Evolutionary conservation across 495 filamentous ascomycete species (phyloP).

Genomic region (Mycothermus thermophilus): DNA sequence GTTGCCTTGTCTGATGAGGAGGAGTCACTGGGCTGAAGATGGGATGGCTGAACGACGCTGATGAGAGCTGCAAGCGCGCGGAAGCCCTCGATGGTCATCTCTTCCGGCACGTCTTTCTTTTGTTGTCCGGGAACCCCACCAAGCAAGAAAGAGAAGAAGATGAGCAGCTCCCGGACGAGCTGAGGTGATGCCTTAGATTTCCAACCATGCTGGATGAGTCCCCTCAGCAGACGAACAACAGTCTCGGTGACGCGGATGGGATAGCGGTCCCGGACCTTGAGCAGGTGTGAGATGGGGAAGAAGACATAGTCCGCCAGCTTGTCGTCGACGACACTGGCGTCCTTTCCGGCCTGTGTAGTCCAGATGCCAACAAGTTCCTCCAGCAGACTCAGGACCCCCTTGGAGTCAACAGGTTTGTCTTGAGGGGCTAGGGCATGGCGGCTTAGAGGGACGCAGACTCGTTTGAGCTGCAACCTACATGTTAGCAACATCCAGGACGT

Average conservation of each 20-base stretch:
- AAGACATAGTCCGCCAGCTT: conserved; percentile 90
- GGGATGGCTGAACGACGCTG: conserved; percentile 20
- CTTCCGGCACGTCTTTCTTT: conserved; percentile 45
- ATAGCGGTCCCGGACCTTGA: conserved; percentile 58
- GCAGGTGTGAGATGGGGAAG: conserved; percentile 79
- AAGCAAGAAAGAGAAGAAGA: conserved; percentile 68
- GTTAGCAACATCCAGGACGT: background rate
- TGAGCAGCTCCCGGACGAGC: conserved; percentile 70
- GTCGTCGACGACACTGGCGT: conserved; percentile 48
- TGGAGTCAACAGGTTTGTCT: conserved; percentile 36
- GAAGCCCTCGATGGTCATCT: conserved; percentile 45
- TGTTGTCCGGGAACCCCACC: conserved; percentile 48
- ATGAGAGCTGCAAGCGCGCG: conserved; percentile 30
- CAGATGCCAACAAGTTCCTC: conserved; percentile 41
- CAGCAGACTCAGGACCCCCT: conserved; percentile 41
- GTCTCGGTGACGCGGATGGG: conserved; percentile 62
- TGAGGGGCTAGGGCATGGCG: conserved; percentile 49
- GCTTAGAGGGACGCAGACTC: conserved; percentile 65
- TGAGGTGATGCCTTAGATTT: conserved; percentile 46
- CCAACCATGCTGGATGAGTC: conserved; percentile 71
- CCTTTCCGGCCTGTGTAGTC: conserved; percentile 33
- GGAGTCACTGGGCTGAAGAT: conserved; percentile 19
- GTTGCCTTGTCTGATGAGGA: conserved; percentile 39
- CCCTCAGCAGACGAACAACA: conserved; percentile 54
- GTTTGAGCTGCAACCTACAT: conserved; percentile 19